Evolutionary conservation across 225 moss, liverwort and hornwort genomes (phyloP), one percentile per base, ranked within the genome.

Genomic region (Climacium dendroides): DNA sequence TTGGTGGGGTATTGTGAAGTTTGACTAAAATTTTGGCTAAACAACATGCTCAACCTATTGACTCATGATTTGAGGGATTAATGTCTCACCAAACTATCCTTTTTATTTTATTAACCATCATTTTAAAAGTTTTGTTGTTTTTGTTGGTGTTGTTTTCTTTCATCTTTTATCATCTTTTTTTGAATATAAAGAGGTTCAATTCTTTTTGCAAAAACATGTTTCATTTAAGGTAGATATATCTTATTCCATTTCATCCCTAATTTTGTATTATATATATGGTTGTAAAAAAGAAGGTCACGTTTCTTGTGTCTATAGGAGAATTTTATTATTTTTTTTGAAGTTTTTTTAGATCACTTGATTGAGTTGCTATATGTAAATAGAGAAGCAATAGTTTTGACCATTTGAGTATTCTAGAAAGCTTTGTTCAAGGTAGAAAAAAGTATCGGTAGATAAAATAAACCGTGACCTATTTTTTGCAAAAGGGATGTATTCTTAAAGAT

Each of bases 1-100:
- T 6, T 54, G 3, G 7, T 55, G 0, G 0, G 4, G 9, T 7
- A 55, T n/a, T 25, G 11, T 50, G 1, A 54, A 55, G 16, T 3
- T 2, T 1, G 1, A 53, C 3, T 0, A 0, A 1, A 74, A 32
- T 50, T 32, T 3, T 0, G 3, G 1, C 48, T 32, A 32, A 2
- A 15, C 0, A 0, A 37, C 7, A 2, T 0, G 1, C 0, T 69
- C 69, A 71, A 29, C 11, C 0, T 48, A 0, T 48, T 30, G 7
- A 74, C 11, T 52, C 2, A 22, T 50, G 8, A 32, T 47, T 47
- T 73, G 47, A 73, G 3, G 15, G 10, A 30, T 11, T 32, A 30
- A 48, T 7, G 4, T 48, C 2, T 30, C 0, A 0, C 19, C 19
- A 30, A 19, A 2, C 4, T 48, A 11, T 1, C 48, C 2, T 28